phyloP scores from a whole-genome alignment of 768 basidiomycete species.

The Wakefieldia striispora region DNA sequence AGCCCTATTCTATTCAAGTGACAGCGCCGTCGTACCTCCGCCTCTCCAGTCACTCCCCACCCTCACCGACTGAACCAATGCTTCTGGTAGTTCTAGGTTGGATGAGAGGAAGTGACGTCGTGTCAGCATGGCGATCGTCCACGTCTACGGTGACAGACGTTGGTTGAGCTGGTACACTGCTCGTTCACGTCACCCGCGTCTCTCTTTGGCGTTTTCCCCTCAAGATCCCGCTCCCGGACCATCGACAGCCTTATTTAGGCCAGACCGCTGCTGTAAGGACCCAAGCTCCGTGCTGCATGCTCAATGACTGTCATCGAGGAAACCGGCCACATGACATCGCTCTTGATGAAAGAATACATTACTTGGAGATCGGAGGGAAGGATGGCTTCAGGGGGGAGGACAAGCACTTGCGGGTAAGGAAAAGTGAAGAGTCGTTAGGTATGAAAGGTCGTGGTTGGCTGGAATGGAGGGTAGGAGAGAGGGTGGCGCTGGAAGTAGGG shows the following conservation, averaged over 20 bases:
- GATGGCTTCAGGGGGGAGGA: slow-evolving; percentile 8
- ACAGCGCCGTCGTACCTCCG: too few relatives aligned
- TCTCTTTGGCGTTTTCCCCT: background rate
- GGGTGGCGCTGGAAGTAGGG: too few relatives aligned
- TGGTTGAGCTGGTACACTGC: slow-evolving; percentile 34
- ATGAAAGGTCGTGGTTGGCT: too few relatives aligned
- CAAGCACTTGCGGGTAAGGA: too few relatives aligned
- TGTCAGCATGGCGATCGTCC: slow-evolving; percentile 31
- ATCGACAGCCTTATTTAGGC: slow-evolving; percentile 17
- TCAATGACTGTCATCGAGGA: slow-evolving; percentile 49
- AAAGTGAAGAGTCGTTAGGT: too few relatives aligned
- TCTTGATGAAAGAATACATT: slow-evolving; percentile 31
- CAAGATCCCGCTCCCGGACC: slow-evolving; percentile 8
- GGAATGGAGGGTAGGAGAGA: too few relatives aligned
- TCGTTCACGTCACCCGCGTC: slow-evolving; percentile 14
- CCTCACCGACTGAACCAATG: too few relatives aligned
- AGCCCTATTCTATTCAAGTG: too few relatives aligned
- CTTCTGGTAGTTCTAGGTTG: slow-evolving; percentile 23
- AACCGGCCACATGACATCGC: slow-evolving; percentile 57
- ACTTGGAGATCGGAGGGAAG: slow-evolving; percentile 7
- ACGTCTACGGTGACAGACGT: slow-evolving; percentile 22
- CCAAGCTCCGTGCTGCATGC: slow-evolving; percentile 73
- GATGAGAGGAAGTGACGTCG: slow-evolving; percentile 31
- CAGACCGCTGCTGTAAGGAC: slow-evolving; percentile 30
- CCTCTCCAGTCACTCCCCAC: too few relatives aligned